Evolutionary conservation across 768 basidiomycete genomes (phyloP), one percentile per base, ranked within the genome.

Genomic region (Panellus pusillus): DNA sequence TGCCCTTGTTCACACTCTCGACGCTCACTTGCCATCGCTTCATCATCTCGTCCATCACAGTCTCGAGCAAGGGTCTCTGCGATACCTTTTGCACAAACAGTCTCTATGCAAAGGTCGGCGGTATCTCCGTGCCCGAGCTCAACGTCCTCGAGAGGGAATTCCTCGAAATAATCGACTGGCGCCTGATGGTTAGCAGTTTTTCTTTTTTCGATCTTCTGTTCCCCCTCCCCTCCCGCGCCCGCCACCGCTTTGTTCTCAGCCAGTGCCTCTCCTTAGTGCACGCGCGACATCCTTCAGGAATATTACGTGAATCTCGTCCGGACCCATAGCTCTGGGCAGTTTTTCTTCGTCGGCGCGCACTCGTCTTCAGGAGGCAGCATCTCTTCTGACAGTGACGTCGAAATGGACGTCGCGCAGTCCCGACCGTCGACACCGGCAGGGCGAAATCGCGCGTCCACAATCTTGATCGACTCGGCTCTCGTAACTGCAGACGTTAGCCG

Each of bases 11-110:
- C 79, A 96, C 89, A 44, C 82, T 99, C 60, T 92, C 93, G 35
- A 96, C 94, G 35, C 84, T 98, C 65, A 98, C 96, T 19, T 93
- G 93, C 65, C 97, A 99, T 74, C 93, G 97, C 55, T 98, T 99
- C 74, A 80, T 98, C 67, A 98, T 98, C 73, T 82, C 96, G 41
- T 85, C 93, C 62, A 87, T 98, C 69, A 84, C 91, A 28, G 92
- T 94, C 54, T 89, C 92, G 57, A 89, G 86, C 75, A 98, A 99
- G 72, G 93, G 93, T 0, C 84, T 98, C 41, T 95, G 91, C 71
- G 97, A 99, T 73, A 83, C 86, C 17, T 98, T 98, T 70, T 96
- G 91, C 74, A 93, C 91, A 44, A 98, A 98, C 70, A 83, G 80
- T 52, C 84, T 95, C 66, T 98, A 98, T 73, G 93, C 97, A 61